Conservation (phyloP, 345 rosid species). For the Eucalyptus shirleyi region DNA sequence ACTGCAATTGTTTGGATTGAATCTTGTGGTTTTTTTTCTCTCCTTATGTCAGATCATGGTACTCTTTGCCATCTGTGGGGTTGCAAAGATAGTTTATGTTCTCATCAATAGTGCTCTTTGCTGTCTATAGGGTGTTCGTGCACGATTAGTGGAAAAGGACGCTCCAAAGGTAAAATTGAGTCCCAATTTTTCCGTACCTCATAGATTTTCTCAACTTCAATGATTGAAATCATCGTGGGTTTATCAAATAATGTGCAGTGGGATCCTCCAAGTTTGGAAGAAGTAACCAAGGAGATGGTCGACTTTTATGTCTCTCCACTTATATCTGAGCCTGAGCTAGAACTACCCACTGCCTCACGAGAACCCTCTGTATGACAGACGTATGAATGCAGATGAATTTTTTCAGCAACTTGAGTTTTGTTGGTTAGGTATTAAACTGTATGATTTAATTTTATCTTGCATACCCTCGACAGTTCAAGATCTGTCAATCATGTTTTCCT, state of each 20-base stretch:
- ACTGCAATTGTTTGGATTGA: neutral
- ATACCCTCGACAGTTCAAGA: neutral
- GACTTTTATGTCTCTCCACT: conserved; percentile 29
- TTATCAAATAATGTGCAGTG: conserved; percentile 32
- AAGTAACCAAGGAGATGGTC: conserved; percentile 56
- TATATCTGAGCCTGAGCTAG: conserved; percentile 29
- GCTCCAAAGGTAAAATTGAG: conserved; percentile 62
- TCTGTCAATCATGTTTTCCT: neutral
- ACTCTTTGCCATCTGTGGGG: neutral
- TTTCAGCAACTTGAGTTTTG: no score
- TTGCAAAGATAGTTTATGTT: neutral
- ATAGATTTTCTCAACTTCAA: neutral
- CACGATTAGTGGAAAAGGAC: conserved; percentile 78
- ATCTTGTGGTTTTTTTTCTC: rapidly evolving
- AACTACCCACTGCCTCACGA: no score
- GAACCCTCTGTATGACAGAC: no score
- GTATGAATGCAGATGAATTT: no score
- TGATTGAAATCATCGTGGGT: neutral
- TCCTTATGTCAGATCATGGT: neutral
- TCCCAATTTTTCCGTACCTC: neutral
- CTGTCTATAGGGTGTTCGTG: conserved; percentile 56
- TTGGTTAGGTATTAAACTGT: neutral
- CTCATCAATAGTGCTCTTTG: neutral
- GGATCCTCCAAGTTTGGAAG: conserved; percentile 45
- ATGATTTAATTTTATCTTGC: neutral